Percentiles rank a stretch among this genome's conserved stretches.
Conservation (phyloP, 2,329 filamentous ascomycete species). For the Domatiomyces catenatus region DNA sequence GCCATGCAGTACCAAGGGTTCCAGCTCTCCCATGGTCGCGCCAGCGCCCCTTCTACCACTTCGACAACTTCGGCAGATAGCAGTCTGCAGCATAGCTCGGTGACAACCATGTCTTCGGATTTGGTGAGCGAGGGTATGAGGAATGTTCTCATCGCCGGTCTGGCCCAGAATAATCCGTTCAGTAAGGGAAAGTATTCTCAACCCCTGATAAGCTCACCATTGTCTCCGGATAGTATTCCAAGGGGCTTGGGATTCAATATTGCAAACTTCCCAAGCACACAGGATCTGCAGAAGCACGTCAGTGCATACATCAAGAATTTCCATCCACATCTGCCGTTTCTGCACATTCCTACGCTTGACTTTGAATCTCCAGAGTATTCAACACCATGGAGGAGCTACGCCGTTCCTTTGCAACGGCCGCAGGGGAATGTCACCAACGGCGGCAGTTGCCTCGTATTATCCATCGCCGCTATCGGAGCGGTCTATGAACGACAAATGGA, state of each 20-base stretch:
- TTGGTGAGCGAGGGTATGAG: conserved; percentile 52
- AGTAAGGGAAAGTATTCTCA: conserved; percentile 46
- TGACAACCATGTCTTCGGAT: conserved; percentile 46
- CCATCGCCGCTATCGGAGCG: conserved; percentile 74
- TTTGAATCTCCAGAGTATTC: conserved; percentile 65
- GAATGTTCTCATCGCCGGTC: conserved; percentile 45
- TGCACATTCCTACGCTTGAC: conserved; percentile 79
- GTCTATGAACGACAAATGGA: conserved; percentile 74
- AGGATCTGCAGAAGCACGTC: conserved; percentile 79
- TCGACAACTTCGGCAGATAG: conserved; percentile 35
- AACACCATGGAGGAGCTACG: conserved; percentile 43
- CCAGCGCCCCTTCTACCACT: conserved; percentile 30
- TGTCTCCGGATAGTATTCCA: conserved; percentile 27
- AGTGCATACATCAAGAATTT: conserved; percentile 82
- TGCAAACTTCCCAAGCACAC: conserved; percentile 57
- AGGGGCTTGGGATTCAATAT: conserved; percentile 22
- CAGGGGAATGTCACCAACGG: conserved; percentile 51
- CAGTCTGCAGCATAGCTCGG: conserved; percentile 47
- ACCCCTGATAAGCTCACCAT: conserved; percentile 39
- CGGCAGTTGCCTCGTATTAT: conserved; percentile 70
- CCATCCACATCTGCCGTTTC: conserved; percentile 86
- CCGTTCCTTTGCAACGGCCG: conserved; percentile 35
- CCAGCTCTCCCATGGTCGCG: conserved; percentile 26
- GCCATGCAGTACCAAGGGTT: conserved; percentile 41
- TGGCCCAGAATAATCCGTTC: conserved; percentile 44